Conservation (phyloP, 805 yeast genomes). For the Kluyveromyces dobzhanskii region DNA sequence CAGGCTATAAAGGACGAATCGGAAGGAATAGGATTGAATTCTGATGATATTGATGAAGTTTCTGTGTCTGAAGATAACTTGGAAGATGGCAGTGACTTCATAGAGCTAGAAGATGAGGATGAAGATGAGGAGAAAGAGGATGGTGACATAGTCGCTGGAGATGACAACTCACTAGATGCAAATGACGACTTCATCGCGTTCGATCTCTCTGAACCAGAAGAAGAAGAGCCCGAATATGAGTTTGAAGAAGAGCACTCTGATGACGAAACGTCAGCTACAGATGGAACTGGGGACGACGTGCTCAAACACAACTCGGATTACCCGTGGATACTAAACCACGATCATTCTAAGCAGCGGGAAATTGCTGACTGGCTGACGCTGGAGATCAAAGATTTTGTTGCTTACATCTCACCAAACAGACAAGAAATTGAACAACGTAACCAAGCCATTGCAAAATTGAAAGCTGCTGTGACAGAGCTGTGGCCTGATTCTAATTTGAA, state of each 20-base stretch:
- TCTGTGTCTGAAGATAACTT: conserved; percentile 16
- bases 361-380: conserved; percentile 79
- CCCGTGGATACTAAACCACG: conserved; percentile 77
- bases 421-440: conserved; percentile 65
- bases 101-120: conserved; percentile 6
- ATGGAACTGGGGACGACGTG: conserved; percentile 3
- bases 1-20: conserved; percentile 13
- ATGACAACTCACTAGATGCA: conserved; percentile 25
- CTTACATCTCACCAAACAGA: conserved; percentile 76
- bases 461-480: conserved; percentile 39
- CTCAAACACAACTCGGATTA: conserved; percentile 23
- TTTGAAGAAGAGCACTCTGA: conserved; percentile 5
- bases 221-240: conserved; percentile 10
- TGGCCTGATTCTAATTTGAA: conserved; percentile 79
- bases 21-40: not conserved
- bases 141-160: not conserved
- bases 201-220: conserved; percentile 25
- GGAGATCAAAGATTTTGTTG: conserved; percentile 79
- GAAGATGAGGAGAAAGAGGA: conserved; percentile 3
- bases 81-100: conserved; percentile 21
- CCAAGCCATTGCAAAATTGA: conserved; percentile 50
- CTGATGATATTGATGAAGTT: conserved; percentile 3
- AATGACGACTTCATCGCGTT: conserved; percentile 38
- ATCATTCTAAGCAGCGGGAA: conserved; percentile 67
- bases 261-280: conserved; percentile 1